Evolutionary conservation across 495 filamentous ascomycete genomes (phyloP), one percentile per base, ranked within the genome.

Genomic region (Penicillium tannophilum): DNA sequence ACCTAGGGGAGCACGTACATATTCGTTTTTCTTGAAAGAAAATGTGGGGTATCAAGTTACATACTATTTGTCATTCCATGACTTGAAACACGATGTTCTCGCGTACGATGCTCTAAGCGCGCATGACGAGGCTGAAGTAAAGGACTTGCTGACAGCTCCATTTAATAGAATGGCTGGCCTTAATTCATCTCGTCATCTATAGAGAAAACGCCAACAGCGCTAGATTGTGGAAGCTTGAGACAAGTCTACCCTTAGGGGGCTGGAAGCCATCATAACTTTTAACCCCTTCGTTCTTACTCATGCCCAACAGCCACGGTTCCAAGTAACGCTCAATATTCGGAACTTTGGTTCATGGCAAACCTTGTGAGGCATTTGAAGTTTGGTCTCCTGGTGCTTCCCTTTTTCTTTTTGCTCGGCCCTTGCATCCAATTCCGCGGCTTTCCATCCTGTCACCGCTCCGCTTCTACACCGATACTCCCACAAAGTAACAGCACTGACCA

Each of bases 381-480:
- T 49, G 6, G 16, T 33, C 9, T 31, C 26, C 31, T 24, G 24
- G 9, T 26, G 20, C 2, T 23, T 1, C 20, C 20, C 11, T 47
- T 26, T 16, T 47, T 47, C 26, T 19, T 47, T 46, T 47, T 14
- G 14, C 44, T 31, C 16, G 23, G 46, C 46, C 46, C 46, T 49
- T 49, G 46, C 46, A 49, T 49, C 26, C 14, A 49, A 10, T 24
- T 49, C n/a, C n/a, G 12, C 14, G 16, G n/a, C 43, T 46, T 46
- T 49, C 10, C 1, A n/a, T 24, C 11, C 14, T 8, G 46, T 49
- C 46, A 49, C 46, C 46, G 46, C 46, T 49, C 5, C 14, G 1
- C 9, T 49, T 31, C 46, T 10, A 31, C 46, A 49, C 46, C 46
- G 46, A 31, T 49, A 30, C 33, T 49, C 31, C 46, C 23, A 48